Percentiles rank a stretch among this genome's conserved stretches.
phyloP scores from a whole-genome alignment of 495 filamentous ascomycete genomes.

The Usnea hakonensis region DNA sequence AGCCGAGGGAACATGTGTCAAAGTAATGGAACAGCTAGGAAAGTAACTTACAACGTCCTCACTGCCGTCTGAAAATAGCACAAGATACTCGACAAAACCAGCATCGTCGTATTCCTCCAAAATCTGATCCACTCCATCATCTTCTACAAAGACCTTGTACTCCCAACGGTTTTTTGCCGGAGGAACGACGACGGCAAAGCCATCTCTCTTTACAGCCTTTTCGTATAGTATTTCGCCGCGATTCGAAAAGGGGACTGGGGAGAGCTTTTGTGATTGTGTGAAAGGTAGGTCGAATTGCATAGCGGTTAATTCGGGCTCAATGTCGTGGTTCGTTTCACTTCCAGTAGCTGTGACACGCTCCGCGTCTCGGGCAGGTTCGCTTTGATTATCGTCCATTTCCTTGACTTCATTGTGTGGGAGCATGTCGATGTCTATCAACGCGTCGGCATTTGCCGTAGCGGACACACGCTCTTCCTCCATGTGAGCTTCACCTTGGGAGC shows the following conservation, averaged over 20 bases:
- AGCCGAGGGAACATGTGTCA: neutral
- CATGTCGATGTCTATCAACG: neutral
- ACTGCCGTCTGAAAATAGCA: constrained; percentile 42
- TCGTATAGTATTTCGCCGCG: constrained; percentile 1
- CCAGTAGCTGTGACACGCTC: neutral
- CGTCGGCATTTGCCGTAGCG: neutral
- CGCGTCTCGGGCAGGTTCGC: neutral
- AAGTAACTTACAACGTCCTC: constrained; percentile 32
- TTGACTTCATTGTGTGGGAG: neutral
- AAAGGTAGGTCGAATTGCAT: neutral
- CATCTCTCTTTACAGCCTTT: constrained; percentile 10
- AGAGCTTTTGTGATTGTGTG: neutral
- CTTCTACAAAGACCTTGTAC: constrained; percentile 43
- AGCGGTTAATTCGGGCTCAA: neutral
- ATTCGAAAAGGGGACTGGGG: neutral
- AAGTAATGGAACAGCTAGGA: neutral
- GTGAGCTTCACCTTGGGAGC: neutral
- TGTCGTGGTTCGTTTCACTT: neutral
- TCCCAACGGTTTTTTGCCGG: constrained; percentile 33
- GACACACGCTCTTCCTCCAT: neutral
- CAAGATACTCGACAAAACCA: constrained; percentile 29
- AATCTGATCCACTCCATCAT: constrained; percentile 36
- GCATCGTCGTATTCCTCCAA: constrained; percentile 29
- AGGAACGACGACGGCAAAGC: constrained; percentile 37
- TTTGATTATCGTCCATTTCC: neutral